Conservation (phyloP, 2,329 filamentous ascomycete genomes). For the Cladophialophora chaetospira region DNA sequence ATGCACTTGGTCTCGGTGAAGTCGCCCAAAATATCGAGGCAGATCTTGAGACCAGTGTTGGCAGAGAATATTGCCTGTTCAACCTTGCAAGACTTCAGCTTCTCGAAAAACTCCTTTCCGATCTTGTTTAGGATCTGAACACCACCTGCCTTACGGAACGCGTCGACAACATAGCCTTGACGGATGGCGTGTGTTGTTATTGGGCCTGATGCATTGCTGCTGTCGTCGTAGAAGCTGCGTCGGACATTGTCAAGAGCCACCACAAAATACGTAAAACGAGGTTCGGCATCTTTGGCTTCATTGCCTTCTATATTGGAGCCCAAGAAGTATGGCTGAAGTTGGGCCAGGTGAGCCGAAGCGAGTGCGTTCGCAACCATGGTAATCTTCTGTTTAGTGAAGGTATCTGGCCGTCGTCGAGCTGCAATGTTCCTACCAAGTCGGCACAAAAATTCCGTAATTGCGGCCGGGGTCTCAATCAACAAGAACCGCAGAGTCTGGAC, state of each 20-base stretch:
- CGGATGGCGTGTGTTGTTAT: conserved; percentile 18
- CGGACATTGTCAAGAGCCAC: conserved; percentile 67
- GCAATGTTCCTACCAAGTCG: conserved; percentile 80
- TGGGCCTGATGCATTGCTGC: conserved; percentile 14
- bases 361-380: conserved; percentile 67
- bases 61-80: conserved; percentile 52
- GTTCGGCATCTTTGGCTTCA: conserved; percentile 55
- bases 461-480: conserved; percentile 74
- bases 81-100: conserved; percentile 54
- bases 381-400: conserved; percentile 62
- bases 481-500: conserved; percentile 75
- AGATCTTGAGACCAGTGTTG: conserved; percentile 72
- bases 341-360: conserved; percentile 68
- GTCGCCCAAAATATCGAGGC: conserved; percentile 65
- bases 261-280: conserved; percentile 76
- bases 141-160: conserved; percentile 81
- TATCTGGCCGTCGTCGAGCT: conserved; percentile 71
- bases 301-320: conserved; percentile 43
- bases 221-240: conserved; percentile 49
- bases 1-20: conserved; percentile 78
- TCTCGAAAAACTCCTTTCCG: conserved; percentile 66
- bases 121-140: conserved; percentile 73
- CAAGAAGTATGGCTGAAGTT: conserved; percentile 59
- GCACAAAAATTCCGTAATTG: conserved; percentile 83
- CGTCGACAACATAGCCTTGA: conserved; percentile 74